A percentile compares a stretch with the other conserved stretches of the same genome.
These are phyloP conservation scores for Phlebiopsis flavidoalba DNA, from an alignment of 768 basidiomycete species.

Conservation along the genomic window DNA sequence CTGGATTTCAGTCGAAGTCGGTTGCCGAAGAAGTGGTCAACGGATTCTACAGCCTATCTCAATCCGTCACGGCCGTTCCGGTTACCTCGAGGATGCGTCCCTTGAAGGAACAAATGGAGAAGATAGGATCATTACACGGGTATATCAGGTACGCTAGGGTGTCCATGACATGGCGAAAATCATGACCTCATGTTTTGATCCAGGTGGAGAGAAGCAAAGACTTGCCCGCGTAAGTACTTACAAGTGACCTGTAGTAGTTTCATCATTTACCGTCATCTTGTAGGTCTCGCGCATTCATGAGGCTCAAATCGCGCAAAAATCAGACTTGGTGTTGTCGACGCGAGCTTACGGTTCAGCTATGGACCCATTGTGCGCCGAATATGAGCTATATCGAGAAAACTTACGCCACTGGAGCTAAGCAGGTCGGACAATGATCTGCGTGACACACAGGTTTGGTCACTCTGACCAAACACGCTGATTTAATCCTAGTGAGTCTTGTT, in stretches of 20 bases:
- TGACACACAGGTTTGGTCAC: conserved; percentile 51
- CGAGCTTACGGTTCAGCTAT: conserved; percentile 56
- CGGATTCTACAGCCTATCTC: not conserved
- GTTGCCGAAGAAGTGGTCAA: not conserved
- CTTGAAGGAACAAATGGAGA: not conserved
- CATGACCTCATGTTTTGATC: not conserved
- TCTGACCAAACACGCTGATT: conserved; percentile 42
- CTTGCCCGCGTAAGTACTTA: conserved; percentile 1
- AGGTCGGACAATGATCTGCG: conserved; percentile 51
- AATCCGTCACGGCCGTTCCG: not conserved
- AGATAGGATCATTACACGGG: conserved; percentile 1
- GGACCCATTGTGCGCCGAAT: conserved; percentile 52
- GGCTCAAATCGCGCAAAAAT: conserved; percentile 31
- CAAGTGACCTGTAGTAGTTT: not conserved
- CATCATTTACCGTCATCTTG: not conserved
- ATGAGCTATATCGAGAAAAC: conserved; percentile 39
- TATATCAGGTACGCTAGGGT: conserved; percentile 1
- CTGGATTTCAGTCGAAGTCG: not conserved
- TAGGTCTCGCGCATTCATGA: conserved; percentile 35
- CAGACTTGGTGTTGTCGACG: conserved; percentile 47
- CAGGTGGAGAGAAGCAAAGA: conserved; percentile 22
- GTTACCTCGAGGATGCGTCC: not conserved
- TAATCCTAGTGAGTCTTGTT: conserved; percentile 42
- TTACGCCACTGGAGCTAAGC: conserved; percentile 27
- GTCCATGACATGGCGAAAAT: not conserved